Base-by-base conservation (phyloP, 148 eudicot species). In the Silene uniflora region DNA sequence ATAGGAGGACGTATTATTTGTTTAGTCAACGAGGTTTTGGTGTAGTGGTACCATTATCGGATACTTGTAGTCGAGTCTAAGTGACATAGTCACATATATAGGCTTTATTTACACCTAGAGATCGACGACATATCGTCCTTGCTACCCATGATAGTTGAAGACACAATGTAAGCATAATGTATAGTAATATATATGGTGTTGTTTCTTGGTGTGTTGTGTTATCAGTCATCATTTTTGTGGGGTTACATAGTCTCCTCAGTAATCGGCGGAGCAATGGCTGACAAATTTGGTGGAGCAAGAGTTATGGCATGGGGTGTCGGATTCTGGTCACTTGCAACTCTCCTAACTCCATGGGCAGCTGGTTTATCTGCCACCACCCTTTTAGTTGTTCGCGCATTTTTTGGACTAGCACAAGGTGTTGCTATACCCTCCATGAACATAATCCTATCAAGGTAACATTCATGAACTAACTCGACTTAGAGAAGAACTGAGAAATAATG, bases 331-430 rank as follows among this genome's bases (percentile, higher is more conserved):
- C 67, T 95, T 32, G 96, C 96, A 25, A 95, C 99, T 75, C 83
- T 95, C 61, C 82, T 92, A 71, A 95, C 98, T 5, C 99, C 99
- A 39, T 92, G 84, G 99, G 99, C 98, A 25, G 96, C 97, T 19
- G 77, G 88, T 76, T 92, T 88, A 70, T 95, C 99, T 17, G 83
- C 92, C 21, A 21, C 82, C 76, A 74, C 77, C 73, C 97, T 95
- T 79, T 84, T 95, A 73, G 88, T 77, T 24, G 85, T 84, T 70
- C 96, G 99, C 11, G 90, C 88, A 21, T 79, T 92, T 74, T 95
- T 95, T 29, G 99, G 99, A 10, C 85, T 95, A 0, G 99, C 99
- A 5, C 92, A 91, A 89, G 99, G 99, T 7, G 99, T 95, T 0
- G 97, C 99, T 75, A 76, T 95, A n/a, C 99, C 99, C 62, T 84